A percentile compares a stretch with the other conserved stretches of the same genome.
These are phyloP conservation scores for Globisporangium polare DNA, from an alignment of 352 stramenopile genomes.

Conservation along the genomic window DNA sequence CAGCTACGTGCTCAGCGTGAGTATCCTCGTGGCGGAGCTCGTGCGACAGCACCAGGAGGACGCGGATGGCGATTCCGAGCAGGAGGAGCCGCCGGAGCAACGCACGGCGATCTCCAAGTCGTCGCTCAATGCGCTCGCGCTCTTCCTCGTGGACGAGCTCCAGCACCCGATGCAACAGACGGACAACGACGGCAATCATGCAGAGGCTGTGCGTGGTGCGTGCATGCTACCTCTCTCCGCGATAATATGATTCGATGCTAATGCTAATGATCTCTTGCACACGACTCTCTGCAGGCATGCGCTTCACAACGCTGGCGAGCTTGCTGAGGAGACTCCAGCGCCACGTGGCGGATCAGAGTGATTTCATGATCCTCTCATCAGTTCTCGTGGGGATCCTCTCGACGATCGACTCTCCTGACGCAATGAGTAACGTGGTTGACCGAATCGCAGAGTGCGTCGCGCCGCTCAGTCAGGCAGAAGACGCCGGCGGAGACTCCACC, in stretches of 20 bases:
- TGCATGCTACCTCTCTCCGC: not conserved
- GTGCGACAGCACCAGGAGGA: conserved; percentile 42
- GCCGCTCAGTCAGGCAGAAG: conserved; percentile 23
- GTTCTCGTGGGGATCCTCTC: conserved; percentile 50
- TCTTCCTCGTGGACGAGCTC: conserved; percentile 55
- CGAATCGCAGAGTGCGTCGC: conserved; percentile 58
- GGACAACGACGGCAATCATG: not conserved
- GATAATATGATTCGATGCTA: not conserved
- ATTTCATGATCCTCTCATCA: conserved; percentile 40
- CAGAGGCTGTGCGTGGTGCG: not conserved
- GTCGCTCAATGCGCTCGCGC: conserved; percentile 40
- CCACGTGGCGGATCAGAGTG: conserved; percentile 26
- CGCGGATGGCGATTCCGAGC: not conserved
- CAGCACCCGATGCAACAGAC: conserved; percentile 28
- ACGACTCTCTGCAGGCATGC: not conserved
- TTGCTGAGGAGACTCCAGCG: conserved; percentile 47
- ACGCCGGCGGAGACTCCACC: conserved; percentile 32
- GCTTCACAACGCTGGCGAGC: conserved; percentile 29
- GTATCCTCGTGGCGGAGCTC: conserved; percentile 42
- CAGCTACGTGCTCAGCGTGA: conserved; percentile 48
- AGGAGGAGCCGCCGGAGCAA: not conserved
- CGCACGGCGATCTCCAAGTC: conserved; percentile 21
- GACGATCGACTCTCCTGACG: conserved; percentile 57
- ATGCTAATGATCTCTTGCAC: not conserved
- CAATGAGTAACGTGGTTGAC: conserved; percentile 61